Evolutionary conservation across 768 basidiomycete genomes (phyloP).

Genomic region (Termitomyces sp.): DNA sequence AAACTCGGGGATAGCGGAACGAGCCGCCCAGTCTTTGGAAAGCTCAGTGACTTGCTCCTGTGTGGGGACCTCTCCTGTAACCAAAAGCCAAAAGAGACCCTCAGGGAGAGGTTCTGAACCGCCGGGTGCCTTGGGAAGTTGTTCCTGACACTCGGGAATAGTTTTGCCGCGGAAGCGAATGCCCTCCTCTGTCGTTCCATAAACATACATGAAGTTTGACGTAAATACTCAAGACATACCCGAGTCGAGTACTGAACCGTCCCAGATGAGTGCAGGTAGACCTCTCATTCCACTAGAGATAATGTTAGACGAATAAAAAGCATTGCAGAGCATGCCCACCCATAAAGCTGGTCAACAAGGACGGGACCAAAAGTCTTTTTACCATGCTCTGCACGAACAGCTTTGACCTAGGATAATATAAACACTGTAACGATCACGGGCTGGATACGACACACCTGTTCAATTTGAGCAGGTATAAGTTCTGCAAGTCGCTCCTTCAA

Average conservation of each 20-base stretch:
- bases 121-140: conserved; percentile 84
- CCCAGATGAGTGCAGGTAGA: conserved; percentile 94
- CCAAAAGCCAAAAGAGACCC: conserved; percentile 90
- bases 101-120: conserved; percentile 91
- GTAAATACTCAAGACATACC: conserved; percentile 37
- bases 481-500: conserved; percentile 92
- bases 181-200: conserved; percentile 67
- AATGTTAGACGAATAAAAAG: not conserved
- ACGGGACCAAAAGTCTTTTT: conserved; percentile 93
- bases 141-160: conserved; percentile 82
- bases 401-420: conserved; percentile 56
- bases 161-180: conserved; percentile 98
- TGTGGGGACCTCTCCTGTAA: conserved; percentile 94
- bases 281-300: conserved; percentile 73
- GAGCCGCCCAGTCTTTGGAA: conserved; percentile 92
- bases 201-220: conserved; percentile 4
- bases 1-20: conserved; percentile 85
- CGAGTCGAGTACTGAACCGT: conserved; percentile 94
- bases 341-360: conserved; percentile 85
- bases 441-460: conserved; percentile 42
- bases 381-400: conserved; percentile 80
- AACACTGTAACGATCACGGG: conserved; percentile 2
- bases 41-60: conserved; percentile 81
- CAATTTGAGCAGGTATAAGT: conserved; percentile 85
- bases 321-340: conserved; percentile 35